These are phyloP conservation scores for Ascosphaera pollenicola DNA, from an alignment of 2,329 filamentous ascomycete species.

Conservation along the genomic window DNA sequence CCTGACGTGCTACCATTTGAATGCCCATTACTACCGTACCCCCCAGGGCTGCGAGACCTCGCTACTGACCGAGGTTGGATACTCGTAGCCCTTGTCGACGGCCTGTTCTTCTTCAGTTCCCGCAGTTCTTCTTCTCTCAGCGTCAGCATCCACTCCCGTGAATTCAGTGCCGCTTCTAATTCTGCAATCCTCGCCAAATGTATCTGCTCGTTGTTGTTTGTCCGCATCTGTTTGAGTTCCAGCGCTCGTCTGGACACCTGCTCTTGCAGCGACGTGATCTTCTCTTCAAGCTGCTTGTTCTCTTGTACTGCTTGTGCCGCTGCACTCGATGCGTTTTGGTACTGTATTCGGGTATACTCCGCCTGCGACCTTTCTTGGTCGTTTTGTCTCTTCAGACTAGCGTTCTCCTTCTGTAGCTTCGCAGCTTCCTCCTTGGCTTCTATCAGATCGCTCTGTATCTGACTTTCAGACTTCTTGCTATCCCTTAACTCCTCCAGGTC, in stretches of 20 bases:
- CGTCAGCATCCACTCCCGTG: constrained; percentile 18
- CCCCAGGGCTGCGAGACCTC: too few species aligned
- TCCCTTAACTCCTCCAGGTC: constrained; percentile 20
- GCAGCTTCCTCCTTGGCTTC: constrained; percentile 18
- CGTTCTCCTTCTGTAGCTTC: constrained; percentile 15
- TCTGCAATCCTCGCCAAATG: constrained; percentile 18
- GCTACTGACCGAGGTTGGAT: constrained; percentile 14
- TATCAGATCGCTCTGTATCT: constrained; percentile 20
- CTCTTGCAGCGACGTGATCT: constrained; percentile 16
- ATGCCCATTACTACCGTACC: too few species aligned
- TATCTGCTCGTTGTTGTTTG: constrained; percentile 12
- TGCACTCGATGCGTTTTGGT: constrained; percentile 23
- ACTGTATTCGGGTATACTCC: constrained; percentile 24
- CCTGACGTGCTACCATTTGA: too few species aligned
- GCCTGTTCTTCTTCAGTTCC: constrained; percentile 21
- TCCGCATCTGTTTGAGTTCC: constrained; percentile 18
- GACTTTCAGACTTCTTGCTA: constrained; percentile 18
- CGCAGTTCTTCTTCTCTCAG: constrained; percentile 24
- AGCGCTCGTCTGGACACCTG: constrained; percentile 16
- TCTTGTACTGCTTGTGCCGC: constrained; percentile 21
- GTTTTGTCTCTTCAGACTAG: constrained; percentile 15
- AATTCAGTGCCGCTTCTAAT: constrained; percentile 15
- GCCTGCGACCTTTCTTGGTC: constrained; percentile 21
- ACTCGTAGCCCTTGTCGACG: constrained; percentile 20
- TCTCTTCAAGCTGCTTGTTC: constrained; percentile 14